A percentile compares a stretch with the other conserved stretches of the same genome.
These are phyloP conservation scores for Talaromyces sp. DNA, from an alignment of 2,329 filamentous ascomycete genomes.

Conservation along the genomic window DNA sequence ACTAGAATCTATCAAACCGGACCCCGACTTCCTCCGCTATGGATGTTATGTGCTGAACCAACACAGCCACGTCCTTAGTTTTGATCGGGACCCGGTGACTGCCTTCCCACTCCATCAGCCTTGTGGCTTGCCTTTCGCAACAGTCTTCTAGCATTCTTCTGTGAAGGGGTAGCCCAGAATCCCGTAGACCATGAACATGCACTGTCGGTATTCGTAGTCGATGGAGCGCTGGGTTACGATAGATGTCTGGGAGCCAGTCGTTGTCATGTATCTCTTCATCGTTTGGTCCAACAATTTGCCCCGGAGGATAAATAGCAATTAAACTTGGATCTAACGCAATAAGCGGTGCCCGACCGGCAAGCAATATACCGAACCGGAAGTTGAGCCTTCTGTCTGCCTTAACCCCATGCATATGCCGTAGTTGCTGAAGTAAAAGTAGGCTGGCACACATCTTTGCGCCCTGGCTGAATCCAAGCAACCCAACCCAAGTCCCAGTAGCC, in stretches of 20 bases:
- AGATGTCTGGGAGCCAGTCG: not conserved
- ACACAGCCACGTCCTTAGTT: constrained; percentile 55
- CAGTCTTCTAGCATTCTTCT: constrained; percentile 53
- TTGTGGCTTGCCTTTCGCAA: constrained; percentile 51
- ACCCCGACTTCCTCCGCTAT: constrained; percentile 36
- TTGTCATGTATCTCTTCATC: constrained; percentile 32
- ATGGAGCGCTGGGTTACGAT: not conserved
- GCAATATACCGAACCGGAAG: constrained; percentile 58
- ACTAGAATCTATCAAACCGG: not conserved
- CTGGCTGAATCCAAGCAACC: constrained; percentile 63
- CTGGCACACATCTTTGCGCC: constrained; percentile 59
- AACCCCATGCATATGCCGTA: constrained; percentile 23
- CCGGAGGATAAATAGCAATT: not conserved
- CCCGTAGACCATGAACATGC: constrained; percentile 63
- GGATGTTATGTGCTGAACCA: constrained; percentile 50
- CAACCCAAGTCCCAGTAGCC: constrained; percentile 55
- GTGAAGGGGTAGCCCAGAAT: constrained; percentile 57
- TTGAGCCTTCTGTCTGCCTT: constrained; percentile 15
- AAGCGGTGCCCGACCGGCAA: constrained; percentile 58
- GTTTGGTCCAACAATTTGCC: constrained; percentile 2
- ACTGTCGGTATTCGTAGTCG: constrained; percentile 54
- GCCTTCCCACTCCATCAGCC: constrained; percentile 68
- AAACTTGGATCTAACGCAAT: constrained; percentile 32
- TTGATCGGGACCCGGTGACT: constrained; percentile 68
- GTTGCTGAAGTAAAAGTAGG: constrained; percentile 59